Evolutionary conservation across 768 basidiomycete species (phyloP), one percentile per base, ranked within the genome.

Genomic region (Phaffia australis): DNA sequence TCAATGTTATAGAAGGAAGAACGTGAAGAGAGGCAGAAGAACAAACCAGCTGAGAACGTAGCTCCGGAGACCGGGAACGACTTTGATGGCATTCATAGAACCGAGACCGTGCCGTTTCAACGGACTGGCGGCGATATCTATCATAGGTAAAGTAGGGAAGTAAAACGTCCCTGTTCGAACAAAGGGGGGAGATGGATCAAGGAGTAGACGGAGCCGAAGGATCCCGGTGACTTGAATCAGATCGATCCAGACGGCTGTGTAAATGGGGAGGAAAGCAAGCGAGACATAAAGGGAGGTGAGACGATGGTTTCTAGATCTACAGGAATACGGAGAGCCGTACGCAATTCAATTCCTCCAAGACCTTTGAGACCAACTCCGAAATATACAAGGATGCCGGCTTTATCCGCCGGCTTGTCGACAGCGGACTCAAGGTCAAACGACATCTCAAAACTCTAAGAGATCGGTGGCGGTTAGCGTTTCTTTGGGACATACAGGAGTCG

Each of bases 161-260:
- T 73, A 74, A 56, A 77, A 69, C 4, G 73, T 75, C 1, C 70
- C 76, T 1, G 73, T 74, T 8, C 75, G 70, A 14, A 72, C 72
- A 50, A 77, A 77, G 3, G 77, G 77, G 0, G 75, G 76, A 3
- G 74, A 73, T 4, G 77, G 74, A 18, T 75, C 75, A 8, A 76
- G 72, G 14, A 76, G 65, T 0, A 76, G 69, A 15, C 76, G 70
- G 9, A 76, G 19, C 56, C 76, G 74, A 47, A 76, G 73, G 16
- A 73, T 75, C 3, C 76, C 76, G 9, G 71, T 72, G 49, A 76
- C 71, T 16, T 71, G 71, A 27, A 76, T 48, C 25, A 77, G 69
- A 57, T 76, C 76, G 59, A 77, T 74, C 66, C 75, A 76, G 15
- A 77, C 74, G 2, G 76, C 71, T 71, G 57, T 47, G 47, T 55